phyloP scores from a whole-genome alignment of 2,329 filamentous ascomycete genomes.

The Ascochyta viciae-villosae region DNA sequence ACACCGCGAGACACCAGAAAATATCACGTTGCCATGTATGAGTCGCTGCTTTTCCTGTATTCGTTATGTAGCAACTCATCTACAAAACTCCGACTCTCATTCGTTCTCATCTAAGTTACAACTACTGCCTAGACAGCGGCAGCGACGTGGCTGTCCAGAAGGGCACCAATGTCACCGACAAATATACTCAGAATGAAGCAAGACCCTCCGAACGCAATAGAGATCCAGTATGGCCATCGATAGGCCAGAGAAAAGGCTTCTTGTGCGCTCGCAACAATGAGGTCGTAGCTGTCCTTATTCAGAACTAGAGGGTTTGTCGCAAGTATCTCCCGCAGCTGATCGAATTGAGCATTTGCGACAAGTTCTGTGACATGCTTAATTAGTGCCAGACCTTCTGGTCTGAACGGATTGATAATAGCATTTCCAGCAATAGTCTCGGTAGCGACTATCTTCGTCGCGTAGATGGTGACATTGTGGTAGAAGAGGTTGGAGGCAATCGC shows the following conservation, averaged over 20 bases:
- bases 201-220: conserved; percentile 66
- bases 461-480: conserved; percentile 30
- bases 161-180: conserved; percentile 61
- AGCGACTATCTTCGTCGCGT: conserved; percentile 32
- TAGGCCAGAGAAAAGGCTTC: conserved; percentile 66
- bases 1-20: too few species aligned
- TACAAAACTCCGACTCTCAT: too few species aligned
- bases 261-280: conserved; percentile 62
- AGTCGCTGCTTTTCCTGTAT: too few species aligned
- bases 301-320: conserved; percentile 55
- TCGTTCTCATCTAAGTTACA: too few species aligned
- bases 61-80: too few species aligned
- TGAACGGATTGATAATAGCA: conserved; percentile 52
- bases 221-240: conserved; percentile 67
- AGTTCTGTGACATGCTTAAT: conserved; percentile 55
- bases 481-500: conserved; percentile 54
- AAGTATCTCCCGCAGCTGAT: conserved; percentile 54
- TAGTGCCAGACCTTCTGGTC: conserved; percentile 55
- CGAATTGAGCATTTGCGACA: conserved; percentile 44
- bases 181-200: conserved; percentile 65
- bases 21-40: too few species aligned
- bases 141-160: conserved; percentile 30
- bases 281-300: conserved; percentile 43
- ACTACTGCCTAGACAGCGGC: background rate
- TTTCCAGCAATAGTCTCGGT: conserved; percentile 56